Percentiles rank a stretch among this genome's conserved stretches.
These are phyloP conservation scores for Carex kokanica DNA, from an alignment of 176 grass and related monocot genomes.

Conservation along the genomic window DNA sequence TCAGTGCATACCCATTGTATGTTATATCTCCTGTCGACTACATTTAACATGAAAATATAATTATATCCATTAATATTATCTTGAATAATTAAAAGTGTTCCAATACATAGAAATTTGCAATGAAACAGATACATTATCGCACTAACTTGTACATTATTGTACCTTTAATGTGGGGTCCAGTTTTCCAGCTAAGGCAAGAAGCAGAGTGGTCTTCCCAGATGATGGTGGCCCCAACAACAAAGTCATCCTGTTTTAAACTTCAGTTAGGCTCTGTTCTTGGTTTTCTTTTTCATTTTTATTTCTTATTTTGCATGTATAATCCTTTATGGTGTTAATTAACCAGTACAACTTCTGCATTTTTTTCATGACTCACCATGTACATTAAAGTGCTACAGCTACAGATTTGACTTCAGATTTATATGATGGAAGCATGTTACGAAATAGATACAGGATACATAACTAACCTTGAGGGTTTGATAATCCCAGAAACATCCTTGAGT, in stretches of 20 bases:
- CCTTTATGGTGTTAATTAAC: background rate
- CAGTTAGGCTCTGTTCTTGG: background rate
- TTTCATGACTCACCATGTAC: background rate
- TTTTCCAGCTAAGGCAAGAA: conserved; percentile 85
- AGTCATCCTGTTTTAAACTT: conserved; percentile 56
- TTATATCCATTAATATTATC: conserved; percentile 12
- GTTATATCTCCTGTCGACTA: conserved; percentile 48
- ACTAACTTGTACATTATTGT: background rate
- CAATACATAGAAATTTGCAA: conserved; percentile 18
- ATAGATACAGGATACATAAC: background rate
- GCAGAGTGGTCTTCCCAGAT: conserved; percentile 89
- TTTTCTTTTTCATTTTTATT: background rate
- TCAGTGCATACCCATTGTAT: conserved; percentile 67
- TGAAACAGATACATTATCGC: background rate
- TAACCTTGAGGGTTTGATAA: conserved; percentile 57
- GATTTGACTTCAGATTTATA: conserved; percentile 1
- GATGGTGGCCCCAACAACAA: conserved; percentile 88
- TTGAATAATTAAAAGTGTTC: background rate
- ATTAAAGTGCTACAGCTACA: background rate
- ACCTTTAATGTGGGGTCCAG: conserved; percentile 55
- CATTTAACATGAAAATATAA: background rate
- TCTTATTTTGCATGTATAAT: conserved; percentile 6
- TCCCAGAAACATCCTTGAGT: conserved; percentile 60
- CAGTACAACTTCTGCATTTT: background rate
- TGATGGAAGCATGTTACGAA: background rate